Evolutionary conservation across 805 yeast species (phyloP).

Genomic region (Komagataella pseudopastoris): DNA sequence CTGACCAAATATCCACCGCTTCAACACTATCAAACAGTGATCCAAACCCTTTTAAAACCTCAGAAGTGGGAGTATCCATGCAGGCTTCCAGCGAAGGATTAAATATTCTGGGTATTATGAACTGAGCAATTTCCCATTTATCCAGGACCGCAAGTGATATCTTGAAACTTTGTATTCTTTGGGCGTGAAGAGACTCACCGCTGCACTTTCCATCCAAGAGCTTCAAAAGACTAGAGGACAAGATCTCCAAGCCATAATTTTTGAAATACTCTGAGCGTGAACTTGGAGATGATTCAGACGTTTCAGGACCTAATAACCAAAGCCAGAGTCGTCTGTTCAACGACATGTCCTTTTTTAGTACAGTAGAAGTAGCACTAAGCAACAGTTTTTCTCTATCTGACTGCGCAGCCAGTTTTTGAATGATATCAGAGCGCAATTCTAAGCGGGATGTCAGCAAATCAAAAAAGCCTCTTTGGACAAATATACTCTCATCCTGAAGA

Average conservation of each 20-base stretch:
- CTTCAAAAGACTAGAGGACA: slow-evolving; percentile 40
- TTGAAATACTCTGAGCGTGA: slow-evolving; percentile 43
- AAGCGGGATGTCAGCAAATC: slow-evolving; percentile 63
- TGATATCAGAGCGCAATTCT: slow-evolving; percentile 46
- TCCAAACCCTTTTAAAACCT: slow-evolving; percentile 43
- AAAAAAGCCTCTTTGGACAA: slow-evolving; percentile 80
- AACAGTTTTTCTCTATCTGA: slow-evolving; percentile 47
- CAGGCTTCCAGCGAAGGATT: slow-evolving; percentile 48
- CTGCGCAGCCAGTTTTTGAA: slow-evolving; percentile 30
- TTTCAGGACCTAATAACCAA: slow-evolving; percentile 81
- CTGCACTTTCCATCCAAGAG: slow-evolving; percentile 22
- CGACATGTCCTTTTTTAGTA: slow-evolving; percentile 83
- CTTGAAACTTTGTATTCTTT: slow-evolving; percentile 37
- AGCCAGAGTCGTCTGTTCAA: slow-evolving; percentile 87
- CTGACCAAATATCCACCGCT: slow-evolving; percentile 64
- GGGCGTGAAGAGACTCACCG: slow-evolving; percentile 12
- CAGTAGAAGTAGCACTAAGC: slow-evolving; percentile 50
- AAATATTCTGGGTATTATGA: slow-evolving; percentile 57
- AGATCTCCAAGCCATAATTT: slow-evolving; percentile 34
- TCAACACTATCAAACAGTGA: slow-evolving; percentile 82
- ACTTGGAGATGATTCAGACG: neutral
- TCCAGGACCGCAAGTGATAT: slow-evolving; percentile 72
- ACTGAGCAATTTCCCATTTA: slow-evolving; percentile 85
- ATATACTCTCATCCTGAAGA: slow-evolving; percentile 47
- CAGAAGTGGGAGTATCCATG: slow-evolving; percentile 21